Base-by-base conservation (phyloP, 1,139 yeast genomes). In the Hyphopichia pseudoburtonii region DNA sequence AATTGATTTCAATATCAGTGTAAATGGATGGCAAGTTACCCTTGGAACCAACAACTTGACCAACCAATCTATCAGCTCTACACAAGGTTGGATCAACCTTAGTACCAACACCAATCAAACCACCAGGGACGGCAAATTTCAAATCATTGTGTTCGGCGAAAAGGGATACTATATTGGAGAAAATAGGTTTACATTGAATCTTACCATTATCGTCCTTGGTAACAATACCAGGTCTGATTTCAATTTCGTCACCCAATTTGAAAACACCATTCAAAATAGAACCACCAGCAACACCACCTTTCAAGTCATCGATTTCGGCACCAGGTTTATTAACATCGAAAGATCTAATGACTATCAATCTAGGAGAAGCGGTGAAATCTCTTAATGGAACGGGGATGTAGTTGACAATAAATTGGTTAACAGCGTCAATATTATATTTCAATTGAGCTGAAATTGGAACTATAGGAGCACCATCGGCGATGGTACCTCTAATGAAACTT, bases 241-340 rank as follows among this genome's bases (percentile, higher is more conserved):
- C 99, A 59, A 94, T 92, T 72, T 94, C 98, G 61, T 94, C 99
- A 44, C 96, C 97, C 47, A 94, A 76, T 62, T 87, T 86, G 74
- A 94, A 86, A 38, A 94, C 98, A 78, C 99, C 99, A 43, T 83
- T 88, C 60, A 92, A 77, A 55, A 94, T 92, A 39, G 97, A 88
- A 52, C 99, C 99, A 74, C 99, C 99, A 34, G 99, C 99, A 60
- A 94, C 98, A 80, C 99, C 99, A 57, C 99, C 99, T 73, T 90
- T 90, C 62, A 94, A 78, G 56, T 92, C 98, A 50, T 86, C 95
- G 52, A 94, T 87, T 65, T 90, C 97, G 30, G 97, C 84, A 73
- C 99, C 99, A 43, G 99, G 99, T 68, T 88, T 89, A 73, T 94
- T 94, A 47, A 94, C 98, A 67, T 94, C 99, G 62, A 94, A 94